Evolutionary conservation across 805 yeast species (phyloP).

Genomic region (Cyberlindnera veronae): DNA sequence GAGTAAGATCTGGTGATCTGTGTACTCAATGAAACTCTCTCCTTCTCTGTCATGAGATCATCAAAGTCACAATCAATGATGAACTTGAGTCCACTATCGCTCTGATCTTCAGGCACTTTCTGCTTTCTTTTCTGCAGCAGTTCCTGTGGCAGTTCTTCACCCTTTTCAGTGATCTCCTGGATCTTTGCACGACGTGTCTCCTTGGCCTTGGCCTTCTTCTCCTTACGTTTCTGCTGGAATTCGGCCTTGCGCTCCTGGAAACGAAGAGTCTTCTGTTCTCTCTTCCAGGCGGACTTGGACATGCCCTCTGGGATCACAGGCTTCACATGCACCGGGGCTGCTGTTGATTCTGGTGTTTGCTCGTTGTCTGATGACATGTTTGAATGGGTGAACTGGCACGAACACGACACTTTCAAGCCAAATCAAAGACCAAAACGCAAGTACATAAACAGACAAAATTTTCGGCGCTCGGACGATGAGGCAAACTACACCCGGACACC

Average conservation of each 20-base stretch:
- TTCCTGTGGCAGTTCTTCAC: slow-evolving; percentile 39
- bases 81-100: slow-evolving; percentile 46
- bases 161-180: slow-evolving; percentile 33
- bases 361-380: not conserved
- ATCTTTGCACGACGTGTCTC: slow-evolving; percentile 38
- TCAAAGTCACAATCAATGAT: slow-evolving; percentile 91
- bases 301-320: slow-evolving; percentile 72
- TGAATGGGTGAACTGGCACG: not conserved
- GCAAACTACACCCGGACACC: too few relatives aligned
- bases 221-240: slow-evolving; percentile 48
- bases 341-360: not conserved
- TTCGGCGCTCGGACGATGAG: too few relatives aligned
- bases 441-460: too few relatives aligned
- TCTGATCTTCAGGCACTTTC: slow-evolving; percentile 39
- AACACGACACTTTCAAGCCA: too few relatives aligned
- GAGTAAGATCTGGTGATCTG: slow-evolving; percentile 85
- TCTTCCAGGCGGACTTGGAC: slow-evolving; percentile 84
- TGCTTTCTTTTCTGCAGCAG: slow-evolving; percentile 34
- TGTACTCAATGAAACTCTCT: slow-evolving; percentile 62
- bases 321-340: slow-evolving; percentile 8
- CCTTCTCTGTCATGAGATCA: slow-evolving; percentile 78
- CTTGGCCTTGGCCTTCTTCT: slow-evolving; percentile 48
- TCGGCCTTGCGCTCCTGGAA: slow-evolving; percentile 67
- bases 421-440: too few relatives aligned
- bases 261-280: slow-evolving; percentile 50